These are phyloP conservation scores for Zizania palustris DNA, from an alignment of 202 grass and related monocot genomes.

Conservation along the genomic window DNA sequence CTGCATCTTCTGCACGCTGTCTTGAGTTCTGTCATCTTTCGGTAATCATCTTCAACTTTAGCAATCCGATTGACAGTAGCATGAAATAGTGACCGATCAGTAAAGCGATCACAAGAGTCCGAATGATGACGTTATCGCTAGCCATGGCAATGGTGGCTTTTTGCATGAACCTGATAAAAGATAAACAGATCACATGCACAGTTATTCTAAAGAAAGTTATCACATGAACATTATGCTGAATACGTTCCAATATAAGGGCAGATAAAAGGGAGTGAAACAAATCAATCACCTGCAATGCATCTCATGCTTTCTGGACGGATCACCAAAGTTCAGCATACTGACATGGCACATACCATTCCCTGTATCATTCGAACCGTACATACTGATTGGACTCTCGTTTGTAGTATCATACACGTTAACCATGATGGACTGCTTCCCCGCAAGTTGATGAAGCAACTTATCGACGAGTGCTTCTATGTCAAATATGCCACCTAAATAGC, in stretches of 20 bases:
- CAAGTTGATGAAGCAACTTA: constrained; percentile 87
- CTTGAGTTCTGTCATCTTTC: constrained; percentile 77
- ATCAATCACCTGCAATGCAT: constrained; percentile 96
- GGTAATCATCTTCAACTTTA: constrained; percentile 87
- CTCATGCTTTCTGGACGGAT: constrained; percentile 88
- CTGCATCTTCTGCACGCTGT: constrained; percentile 82
- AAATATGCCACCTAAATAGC: constrained; percentile 98
- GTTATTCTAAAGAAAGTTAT: background rate
- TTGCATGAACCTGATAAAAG: constrained; percentile 75
- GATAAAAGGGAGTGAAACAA: background rate
- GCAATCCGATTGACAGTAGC: constrained; percentile 69
- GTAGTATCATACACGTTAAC: constrained; percentile 98
- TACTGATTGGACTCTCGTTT: constrained; percentile 66
- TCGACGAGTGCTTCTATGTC: constrained; percentile 92
- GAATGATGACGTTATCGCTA: constrained; percentile 67
- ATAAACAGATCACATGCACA: constrained; percentile 16
- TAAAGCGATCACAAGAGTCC: constrained; percentile 69
- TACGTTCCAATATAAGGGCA: constrained; percentile 12
- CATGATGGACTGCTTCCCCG: constrained; percentile 84
- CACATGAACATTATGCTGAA: background rate
- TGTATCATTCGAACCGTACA: constrained; percentile 77
- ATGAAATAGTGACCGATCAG: constrained; percentile 64
- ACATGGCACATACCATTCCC: constrained; percentile 51
- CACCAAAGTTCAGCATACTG: constrained; percentile 89
- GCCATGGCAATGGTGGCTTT: constrained; percentile 67